These are phyloP conservation scores for Coleophoma crateriformis DNA, from an alignment of 2,329 filamentous ascomycete species.

Conservation along the genomic window DNA sequence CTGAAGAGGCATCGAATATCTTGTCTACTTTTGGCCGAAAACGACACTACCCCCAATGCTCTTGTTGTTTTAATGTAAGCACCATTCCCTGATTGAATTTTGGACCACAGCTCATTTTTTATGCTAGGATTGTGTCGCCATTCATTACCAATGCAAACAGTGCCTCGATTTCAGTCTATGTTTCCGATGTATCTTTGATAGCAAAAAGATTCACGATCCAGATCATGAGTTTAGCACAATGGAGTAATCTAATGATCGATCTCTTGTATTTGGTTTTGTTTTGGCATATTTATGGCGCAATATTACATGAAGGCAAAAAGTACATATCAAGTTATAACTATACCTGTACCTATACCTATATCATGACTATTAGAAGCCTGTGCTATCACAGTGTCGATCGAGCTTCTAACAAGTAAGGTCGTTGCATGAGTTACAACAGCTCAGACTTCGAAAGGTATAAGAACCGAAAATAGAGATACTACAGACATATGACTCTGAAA, in stretches of 20 bases:
- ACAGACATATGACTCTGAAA: too few relatives aligned
- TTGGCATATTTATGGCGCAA: too few relatives aligned
- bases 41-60: background rate
- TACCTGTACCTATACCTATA: too few relatives aligned
- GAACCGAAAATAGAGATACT: too few relatives aligned
- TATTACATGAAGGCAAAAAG: too few relatives aligned
- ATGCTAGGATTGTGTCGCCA: constrained; percentile 1
- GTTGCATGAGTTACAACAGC: too few relatives aligned
- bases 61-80: constrained; percentile 8
- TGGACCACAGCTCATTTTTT: constrained; percentile 1
- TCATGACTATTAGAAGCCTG: too few relatives aligned
- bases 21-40: background rate
- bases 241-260: background rate
- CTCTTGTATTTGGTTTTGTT: too few relatives aligned
- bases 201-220: constrained; percentile 1
- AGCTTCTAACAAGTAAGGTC: too few relatives aligned
- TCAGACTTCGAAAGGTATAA: too few relatives aligned
- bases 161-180: constrained; percentile 3
- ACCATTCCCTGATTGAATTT: background rate
- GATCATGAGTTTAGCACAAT: constrained; percentile 2
- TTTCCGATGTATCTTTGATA: constrained; percentile 6
- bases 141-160: constrained; percentile 1
- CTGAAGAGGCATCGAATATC: background rate
- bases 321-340: too few relatives aligned
- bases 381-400: too few relatives aligned